Evolutionary conservation across 345 rosid species (phyloP).

Genomic region (Clarkia xantiana): DNA sequence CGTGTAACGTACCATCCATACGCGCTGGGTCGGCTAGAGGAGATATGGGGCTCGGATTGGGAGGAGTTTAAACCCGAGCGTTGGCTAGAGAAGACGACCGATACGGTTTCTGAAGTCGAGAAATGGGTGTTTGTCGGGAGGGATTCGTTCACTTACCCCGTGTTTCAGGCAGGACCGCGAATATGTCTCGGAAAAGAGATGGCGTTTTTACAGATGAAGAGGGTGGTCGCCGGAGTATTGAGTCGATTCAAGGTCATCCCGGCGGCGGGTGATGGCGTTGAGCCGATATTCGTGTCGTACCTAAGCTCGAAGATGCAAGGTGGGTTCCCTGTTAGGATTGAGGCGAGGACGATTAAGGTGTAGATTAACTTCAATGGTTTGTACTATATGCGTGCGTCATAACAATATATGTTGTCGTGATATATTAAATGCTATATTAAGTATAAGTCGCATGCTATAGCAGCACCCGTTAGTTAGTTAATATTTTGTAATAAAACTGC

Average conservation of each 20-base stretch:
- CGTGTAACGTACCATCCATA: slow-evolving; percentile 26
- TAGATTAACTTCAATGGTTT: too few species aligned
- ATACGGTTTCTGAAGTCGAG: slow-evolving; percentile 9
- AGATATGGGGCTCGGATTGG: slow-evolving; percentile 36
- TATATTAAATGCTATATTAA: too few species aligned
- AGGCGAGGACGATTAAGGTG: too few species aligned
- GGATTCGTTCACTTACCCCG: slow-evolving; percentile 24
- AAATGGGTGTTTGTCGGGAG: slow-evolving; percentile 22
- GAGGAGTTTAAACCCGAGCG: slow-evolving; percentile 32
- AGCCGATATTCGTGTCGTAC: slow-evolving; percentile 5
- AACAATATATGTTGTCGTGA: too few species aligned
- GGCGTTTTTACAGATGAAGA: slow-evolving; percentile 35
- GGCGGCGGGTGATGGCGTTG: slow-evolving; percentile 12
- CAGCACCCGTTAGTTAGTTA: too few species aligned
- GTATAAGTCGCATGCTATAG: too few species aligned
- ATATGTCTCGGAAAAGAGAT: slow-evolving; percentile 33
- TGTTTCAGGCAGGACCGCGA: slow-evolving; percentile 38
- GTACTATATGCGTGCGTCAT: too few species aligned
- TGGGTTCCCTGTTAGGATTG: slow-evolving; percentile 37
- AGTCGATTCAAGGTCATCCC: slow-evolving; percentile 36
- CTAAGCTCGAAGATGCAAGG: slow-evolving; percentile 40
- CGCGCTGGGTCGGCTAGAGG: slow-evolving; percentile 33
- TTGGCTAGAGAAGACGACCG: slow-evolving; percentile 17
- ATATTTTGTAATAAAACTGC: too few species aligned
- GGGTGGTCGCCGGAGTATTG: slow-evolving; percentile 23